Base-by-base conservation (phyloP, 176 grass and related monocot species). In the Guadua angustifolia region DNA sequence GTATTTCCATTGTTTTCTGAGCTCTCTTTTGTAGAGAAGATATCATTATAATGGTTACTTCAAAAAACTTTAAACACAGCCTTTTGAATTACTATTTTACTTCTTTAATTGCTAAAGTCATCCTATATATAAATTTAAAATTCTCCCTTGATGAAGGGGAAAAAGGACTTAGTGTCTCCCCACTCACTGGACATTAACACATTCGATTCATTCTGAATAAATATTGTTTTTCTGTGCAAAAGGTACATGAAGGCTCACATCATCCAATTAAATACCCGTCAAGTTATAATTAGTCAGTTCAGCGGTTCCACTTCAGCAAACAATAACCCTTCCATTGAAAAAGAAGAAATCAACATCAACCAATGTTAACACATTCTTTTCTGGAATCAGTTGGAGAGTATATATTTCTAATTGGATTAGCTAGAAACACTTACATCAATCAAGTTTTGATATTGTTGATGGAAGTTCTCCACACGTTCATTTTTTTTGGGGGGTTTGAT, bases 191-290 rank as follows among this genome's bases (percentile, higher is more conserved):
- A 7, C 32, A 29, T 29, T 29, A 21, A 19, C 40, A 36, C 43
- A 79, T 43, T 43, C 16, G 14, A 43, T 5, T 51, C 6, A 24
- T 63, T 79, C 32, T 39, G 0, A 71, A 51, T 71, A 67, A 12
- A 66, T 3, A 53, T 8, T 7, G 39, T 0, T 14, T 42, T 62
- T 44, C n/a, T 24, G 12, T 18, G 29, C 19, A 59, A n/a, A 78
- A 85, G 65, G 53, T 79, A 77, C 73, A 19, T 32, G 17, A 42
- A 29, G 26, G 81, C 57, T 83, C 45, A 14, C 62, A 51, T 62
- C 52, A 70, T 38, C 55, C 19, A 50, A 14, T 42, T 17, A 35
- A 64, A 71, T 62, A 19, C 19, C 7, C 4, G 18, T 66, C 44
- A 45, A 79, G 11, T 50, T 66, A n/a, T 17, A 60, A 18, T 49